A percentile compares a stretch with the other conserved stretches of the same genome.
These are phyloP conservation scores for Suhomyces bolitotheri DNA, from an alignment of 1,139 yeast genomes.

Conservation along the genomic window DNA sequence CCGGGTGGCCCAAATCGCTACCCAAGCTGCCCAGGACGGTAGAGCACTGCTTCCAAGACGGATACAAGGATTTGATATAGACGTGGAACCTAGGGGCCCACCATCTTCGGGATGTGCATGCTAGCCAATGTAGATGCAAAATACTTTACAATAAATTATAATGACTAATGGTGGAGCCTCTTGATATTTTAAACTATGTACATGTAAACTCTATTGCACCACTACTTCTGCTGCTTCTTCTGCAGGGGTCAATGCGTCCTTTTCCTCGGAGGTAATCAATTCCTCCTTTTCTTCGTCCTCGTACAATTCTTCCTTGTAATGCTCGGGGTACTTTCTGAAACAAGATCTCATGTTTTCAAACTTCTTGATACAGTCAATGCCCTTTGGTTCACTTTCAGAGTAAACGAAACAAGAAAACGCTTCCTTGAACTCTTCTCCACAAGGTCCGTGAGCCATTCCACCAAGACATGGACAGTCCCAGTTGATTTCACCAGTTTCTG, in stretches of 20 bases:
- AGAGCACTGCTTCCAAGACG: constrained; percentile 15
- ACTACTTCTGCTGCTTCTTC: background rate
- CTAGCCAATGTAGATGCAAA: no score
- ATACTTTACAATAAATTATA: no score
- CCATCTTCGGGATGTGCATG: constrained; percentile 25
- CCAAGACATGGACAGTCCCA: constrained; percentile 99
- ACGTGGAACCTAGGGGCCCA: constrained; percentile 16
- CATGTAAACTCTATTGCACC: no score
- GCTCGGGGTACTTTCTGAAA: constrained; percentile 91
- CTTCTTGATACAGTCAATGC: constrained; percentile 92
- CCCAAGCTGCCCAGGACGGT: constrained; percentile 22
- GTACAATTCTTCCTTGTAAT: constrained; percentile 87
- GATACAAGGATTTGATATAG: constrained; percentile 44
- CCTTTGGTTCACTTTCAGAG: constrained; percentile 95
- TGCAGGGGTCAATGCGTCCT: constrained; percentile 12
- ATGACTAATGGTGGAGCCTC: constrained; percentile 3
- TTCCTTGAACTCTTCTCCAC: constrained; percentile 96
- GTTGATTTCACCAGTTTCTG: constrained; percentile 98
- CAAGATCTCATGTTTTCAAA: constrained; percentile 93
- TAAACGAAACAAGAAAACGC: constrained; percentile 96
- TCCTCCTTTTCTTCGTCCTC: constrained; percentile 56
- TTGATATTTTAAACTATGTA: no score
- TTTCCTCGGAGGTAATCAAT: no score
- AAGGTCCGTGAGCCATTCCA: constrained; percentile 98
- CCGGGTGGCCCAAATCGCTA: constrained; percentile 47